phyloP scores from a whole-genome alignment of 805 yeast genomes.

The Yarrowia hollandica region DNA sequence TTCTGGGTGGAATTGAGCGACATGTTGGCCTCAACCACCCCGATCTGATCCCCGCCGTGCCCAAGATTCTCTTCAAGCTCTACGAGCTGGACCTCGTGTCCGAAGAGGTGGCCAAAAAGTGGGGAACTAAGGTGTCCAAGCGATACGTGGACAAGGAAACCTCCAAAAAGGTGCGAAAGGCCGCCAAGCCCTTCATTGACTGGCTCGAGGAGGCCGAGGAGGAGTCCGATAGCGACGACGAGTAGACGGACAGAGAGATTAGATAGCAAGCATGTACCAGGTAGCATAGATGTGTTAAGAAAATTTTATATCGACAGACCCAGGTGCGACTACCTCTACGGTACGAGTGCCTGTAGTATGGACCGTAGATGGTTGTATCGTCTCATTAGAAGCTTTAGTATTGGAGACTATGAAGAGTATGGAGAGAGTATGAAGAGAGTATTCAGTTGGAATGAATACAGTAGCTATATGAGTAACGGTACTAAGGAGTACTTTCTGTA shows the following conservation, averaged over 20 bases:
- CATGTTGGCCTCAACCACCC: conserved; percentile 80
- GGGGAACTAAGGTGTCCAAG: conserved; percentile 91
- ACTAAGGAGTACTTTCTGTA: too few relatives aligned
- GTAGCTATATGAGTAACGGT: too few relatives aligned
- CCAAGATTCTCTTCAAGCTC: conserved; percentile 76
- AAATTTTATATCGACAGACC: too few relatives aligned
- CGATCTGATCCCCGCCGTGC: conserved; percentile 65
- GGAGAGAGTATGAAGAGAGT: too few relatives aligned
- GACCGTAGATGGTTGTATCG: too few relatives aligned
- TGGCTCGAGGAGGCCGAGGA: conserved; percentile 96
- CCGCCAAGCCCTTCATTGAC: conserved; percentile 91
- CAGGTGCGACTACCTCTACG: too few relatives aligned
- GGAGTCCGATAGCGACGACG: conserved; percentile 50
- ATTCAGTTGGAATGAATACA: too few relatives aligned
- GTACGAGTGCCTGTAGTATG: too few relatives aligned
- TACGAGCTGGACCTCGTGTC: conserved; percentile 82
- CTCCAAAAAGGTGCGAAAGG: conserved; percentile 90
- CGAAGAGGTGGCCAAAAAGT: conserved; percentile 75
- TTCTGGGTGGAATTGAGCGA: conserved; percentile 95
- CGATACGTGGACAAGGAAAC: conserved; percentile 90
- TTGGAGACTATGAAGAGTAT: too few relatives aligned
- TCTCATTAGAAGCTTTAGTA: too few relatives aligned
- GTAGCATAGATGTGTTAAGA: too few relatives aligned
- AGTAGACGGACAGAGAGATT: conserved; percentile 24
- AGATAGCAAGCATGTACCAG: too few relatives aligned